Evolutionary conservation across 768 basidiomycete genomes (phyloP), one percentile per base, ranked within the genome.

Genomic region (Auriscalpium microsporum): DNA sequence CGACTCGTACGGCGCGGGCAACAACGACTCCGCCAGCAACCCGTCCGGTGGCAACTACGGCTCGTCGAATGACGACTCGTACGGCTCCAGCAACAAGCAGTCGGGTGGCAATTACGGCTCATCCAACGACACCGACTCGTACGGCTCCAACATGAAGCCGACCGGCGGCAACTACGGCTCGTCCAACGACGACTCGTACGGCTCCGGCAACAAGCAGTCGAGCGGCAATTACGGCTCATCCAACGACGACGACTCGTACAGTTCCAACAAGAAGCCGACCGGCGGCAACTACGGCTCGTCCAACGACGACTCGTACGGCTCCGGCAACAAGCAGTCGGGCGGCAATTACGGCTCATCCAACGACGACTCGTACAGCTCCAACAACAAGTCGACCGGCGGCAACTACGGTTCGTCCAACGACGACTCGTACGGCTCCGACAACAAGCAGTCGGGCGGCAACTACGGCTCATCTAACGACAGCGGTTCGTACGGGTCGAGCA

Each of bases 121-220:
- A 17, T 48, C 54, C 10, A 38, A 17, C 34, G 52, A 56, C 45
- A n/a, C n/a, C n/a, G n/a, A 33, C 44, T 0, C 38, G 45, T 66
- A 67, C 44, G 62, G 65, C 62, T 61, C 58, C 34, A 65, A 64
- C 42, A 64, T 63, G 1, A 65, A 67, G 23, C 5, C 23, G 23
- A 3, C 23, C 45, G 68, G 65, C 28, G n/a, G n/a, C n/a, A 66
- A 65, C 17, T 65, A 63, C 62, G 51, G 58, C 47, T 59, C 65
- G 45, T 63, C 58, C 42, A 60, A 54, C 58, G 59, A 51, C 51
- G 52, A 47, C 49, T 54, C 56, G 21, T 58, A 54, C 46, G 54
- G 57, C 49, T 49, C 49, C 17, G 45, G 50, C 38, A 40, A 44
- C 50, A 54, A 47, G 14, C 16, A 50, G 10, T 34, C 19, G 38